phyloP scores from a whole-genome alignment of 2,329 filamentous ascomycete genomes.

The Plectosphaerella sp. region DNA sequence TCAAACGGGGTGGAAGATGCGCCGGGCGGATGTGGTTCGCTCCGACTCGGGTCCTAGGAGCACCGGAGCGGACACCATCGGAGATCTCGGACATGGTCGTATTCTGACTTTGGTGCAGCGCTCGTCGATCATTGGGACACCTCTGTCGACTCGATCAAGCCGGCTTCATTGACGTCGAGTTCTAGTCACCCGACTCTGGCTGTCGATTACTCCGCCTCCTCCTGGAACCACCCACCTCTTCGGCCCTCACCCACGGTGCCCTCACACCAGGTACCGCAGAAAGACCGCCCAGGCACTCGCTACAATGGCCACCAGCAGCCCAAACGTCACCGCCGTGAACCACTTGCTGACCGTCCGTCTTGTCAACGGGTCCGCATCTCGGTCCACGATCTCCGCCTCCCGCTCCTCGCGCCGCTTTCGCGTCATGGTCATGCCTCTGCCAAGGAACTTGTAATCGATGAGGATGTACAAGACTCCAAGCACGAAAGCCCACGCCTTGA shows the following conservation, averaged over 20 bases:
- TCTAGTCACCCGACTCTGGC: too few relatives aligned
- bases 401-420: slow-evolving; percentile 9
- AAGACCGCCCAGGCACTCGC: slow-evolving; percentile 13
- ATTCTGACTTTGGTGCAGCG: not conserved
- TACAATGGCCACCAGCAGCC: slow-evolving; percentile 11
- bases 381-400: slow-evolving; percentile 11
- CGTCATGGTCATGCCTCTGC: slow-evolving; percentile 16
- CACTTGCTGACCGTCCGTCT: slow-evolving; percentile 8
- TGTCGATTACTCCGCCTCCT: too few relatives aligned
- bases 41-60: too few relatives aligned
- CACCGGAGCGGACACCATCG: too few relatives aligned
- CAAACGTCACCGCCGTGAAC: slow-evolving; percentile 10
- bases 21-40: too few relatives aligned
- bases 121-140: slow-evolving; percentile 17
- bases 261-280: slow-evolving; percentile 14
- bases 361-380: slow-evolving; percentile 12
- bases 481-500: slow-evolving; percentile 15
- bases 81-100: too few relatives aligned
- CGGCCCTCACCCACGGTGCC: too few relatives aligned
- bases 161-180: too few relatives aligned
- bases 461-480: slow-evolving; percentile 14
- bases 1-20: too few relatives aligned
- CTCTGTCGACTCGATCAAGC: too few relatives aligned
- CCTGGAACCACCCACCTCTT: too few relatives aligned
- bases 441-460: slow-evolving; percentile 13